phyloP scores from a whole-genome alignment of 2,329 filamentous ascomycete species.

The Talaromyces rugulosus region DNA sequence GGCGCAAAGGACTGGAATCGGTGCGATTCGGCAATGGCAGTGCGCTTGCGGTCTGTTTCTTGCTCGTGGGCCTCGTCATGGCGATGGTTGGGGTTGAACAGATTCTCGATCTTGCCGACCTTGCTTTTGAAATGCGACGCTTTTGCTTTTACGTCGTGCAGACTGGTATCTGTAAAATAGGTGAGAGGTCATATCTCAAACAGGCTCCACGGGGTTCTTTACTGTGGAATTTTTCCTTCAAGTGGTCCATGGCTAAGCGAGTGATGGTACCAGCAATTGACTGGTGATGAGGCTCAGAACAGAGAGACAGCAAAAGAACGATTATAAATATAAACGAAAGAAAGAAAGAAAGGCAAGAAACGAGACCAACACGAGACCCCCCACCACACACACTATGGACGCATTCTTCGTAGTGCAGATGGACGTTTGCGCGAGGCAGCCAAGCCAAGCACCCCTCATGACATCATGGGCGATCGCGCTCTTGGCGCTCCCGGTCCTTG shows the following conservation, averaged over 20 bases:
- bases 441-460: neutral
- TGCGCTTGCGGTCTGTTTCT: slow-evolving; percentile 74
- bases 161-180: neutral
- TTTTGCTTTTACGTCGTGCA: slow-evolving; percentile 8
- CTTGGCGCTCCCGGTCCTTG: neutral
- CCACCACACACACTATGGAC: neutral
- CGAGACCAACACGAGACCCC: neutral
- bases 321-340: neutral
- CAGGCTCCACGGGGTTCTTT: neutral
- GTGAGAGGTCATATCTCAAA: neutral
- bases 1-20: slow-evolving; percentile 91
- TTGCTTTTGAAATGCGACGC: slow-evolving; percentile 53
- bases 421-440: neutral
- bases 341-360: neutral
- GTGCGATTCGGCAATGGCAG: slow-evolving; percentile 57
- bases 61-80: slow-evolving; percentile 88
- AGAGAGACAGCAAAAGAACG: neutral
- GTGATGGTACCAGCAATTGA: neutral
- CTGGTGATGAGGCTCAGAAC: neutral
- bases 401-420: neutral
- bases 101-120: slow-evolving; percentile 60
- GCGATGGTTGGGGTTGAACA: slow-evolving; percentile 81
- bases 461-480: neutral
- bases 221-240: slow-evolving; percentile 11
- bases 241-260: slow-evolving; percentile 5